Conservation (phyloP, 108 stramenopile species). For the Skeletonema grethae region DNA sequence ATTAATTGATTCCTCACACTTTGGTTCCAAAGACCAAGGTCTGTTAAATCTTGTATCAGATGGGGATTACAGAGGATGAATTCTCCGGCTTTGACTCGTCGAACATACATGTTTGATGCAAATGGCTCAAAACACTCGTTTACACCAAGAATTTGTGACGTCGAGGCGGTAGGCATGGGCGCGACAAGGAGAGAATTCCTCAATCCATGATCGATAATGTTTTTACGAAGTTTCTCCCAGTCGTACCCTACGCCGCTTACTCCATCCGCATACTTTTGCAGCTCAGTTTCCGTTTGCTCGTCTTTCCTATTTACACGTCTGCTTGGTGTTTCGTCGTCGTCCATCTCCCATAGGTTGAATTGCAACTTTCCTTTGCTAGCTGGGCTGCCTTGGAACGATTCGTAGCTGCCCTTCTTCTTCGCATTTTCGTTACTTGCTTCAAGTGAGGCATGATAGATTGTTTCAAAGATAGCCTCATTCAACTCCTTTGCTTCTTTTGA, state of each 20-base stretch:
- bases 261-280: constrained; percentile 38
- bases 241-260: constrained; percentile 69
- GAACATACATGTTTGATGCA: constrained; percentile 94
- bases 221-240: constrained; percentile 80
- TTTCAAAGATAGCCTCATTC: constrained; percentile 95
- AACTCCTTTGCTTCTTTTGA: constrained; percentile 82
- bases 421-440: constrained; percentile 95
- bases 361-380: constrained; percentile 91
- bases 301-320: constrained; percentile 17
- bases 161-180: constrained; percentile 99
- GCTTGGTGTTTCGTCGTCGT: constrained; percentile 66
- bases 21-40: constrained; percentile 93
- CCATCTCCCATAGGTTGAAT: constrained; percentile 91
- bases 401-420: constrained; percentile 81
- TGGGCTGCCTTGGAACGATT: constrained; percentile 90
- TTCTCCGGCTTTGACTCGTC: constrained; percentile 97
- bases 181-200: constrained; percentile 94
- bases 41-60: constrained; percentile 92
- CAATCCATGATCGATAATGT: constrained; percentile 81
- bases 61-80: constrained; percentile 97
- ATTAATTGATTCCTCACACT: constrained; percentile 92
- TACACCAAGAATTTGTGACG: constrained; percentile 96
- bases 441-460: constrained; percentile 93
- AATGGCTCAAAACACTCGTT: constrained; percentile 99
- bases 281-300: neutral